phyloP scores from a whole-genome alignment of 148 eudicot species.

The Rhododendron williamsianum region DNA sequence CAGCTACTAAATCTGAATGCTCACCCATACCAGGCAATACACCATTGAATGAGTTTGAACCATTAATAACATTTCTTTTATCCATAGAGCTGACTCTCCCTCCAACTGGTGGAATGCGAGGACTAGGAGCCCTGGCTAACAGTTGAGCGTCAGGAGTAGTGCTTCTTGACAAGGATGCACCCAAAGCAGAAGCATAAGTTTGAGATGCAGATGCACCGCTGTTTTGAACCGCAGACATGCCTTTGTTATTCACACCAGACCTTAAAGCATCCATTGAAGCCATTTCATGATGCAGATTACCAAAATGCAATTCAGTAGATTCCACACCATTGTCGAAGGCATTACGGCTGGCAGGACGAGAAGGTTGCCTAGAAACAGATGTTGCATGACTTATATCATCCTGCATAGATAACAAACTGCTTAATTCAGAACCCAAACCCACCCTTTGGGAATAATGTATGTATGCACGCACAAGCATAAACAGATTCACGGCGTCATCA shows the following conservation, averaged over 20 bases:
- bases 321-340: conserved; percentile 40
- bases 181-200: conserved; percentile 72
- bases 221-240: conserved; percentile 29
- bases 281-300: conserved; percentile 48
- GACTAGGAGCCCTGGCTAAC: conserved; percentile 62
- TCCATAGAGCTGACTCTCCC: conserved; percentile 51
- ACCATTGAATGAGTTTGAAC: conserved; percentile 36
- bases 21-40: conserved; percentile 30
- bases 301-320: conserved; percentile 40
- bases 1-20: conserved; percentile 44
- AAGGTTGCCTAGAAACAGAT: conserved; percentile 43
- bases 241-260: conserved; percentile 29
- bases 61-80: conserved; percentile 40
- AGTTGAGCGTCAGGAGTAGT: conserved; percentile 70
- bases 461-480: neutral
- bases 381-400: conserved; percentile 53
- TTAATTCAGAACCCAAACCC: neutral
- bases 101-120: conserved; percentile 61
- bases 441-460: neutral
- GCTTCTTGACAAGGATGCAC: conserved; percentile 69
- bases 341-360: conserved; percentile 66
- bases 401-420: conserved; percentile 27
- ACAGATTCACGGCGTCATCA: neutral
- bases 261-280: conserved; percentile 38
- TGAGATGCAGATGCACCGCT: conserved; percentile 41